Conservation (phyloP, 352 stramenopile species). For the Bremia lactucae region DNA sequence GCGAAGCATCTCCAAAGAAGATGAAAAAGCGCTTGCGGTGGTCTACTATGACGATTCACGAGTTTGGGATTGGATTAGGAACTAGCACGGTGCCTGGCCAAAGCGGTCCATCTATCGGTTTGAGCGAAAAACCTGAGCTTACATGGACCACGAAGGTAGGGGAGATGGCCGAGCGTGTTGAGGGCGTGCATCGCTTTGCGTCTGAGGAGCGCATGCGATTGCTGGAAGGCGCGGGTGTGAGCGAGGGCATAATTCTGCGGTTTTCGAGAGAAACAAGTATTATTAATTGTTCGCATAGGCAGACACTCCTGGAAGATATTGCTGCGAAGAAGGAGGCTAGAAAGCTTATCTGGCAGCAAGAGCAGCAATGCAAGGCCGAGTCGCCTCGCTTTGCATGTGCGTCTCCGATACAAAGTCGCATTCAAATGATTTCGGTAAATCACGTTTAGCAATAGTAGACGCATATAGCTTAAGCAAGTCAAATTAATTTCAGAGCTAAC, state of each 20-base stretch:
- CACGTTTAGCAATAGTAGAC: no score
- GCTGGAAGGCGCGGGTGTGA: conserved; percentile 36
- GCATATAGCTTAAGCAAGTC: no score
- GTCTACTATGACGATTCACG: conserved; percentile 46
- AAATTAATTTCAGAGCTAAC: no score
- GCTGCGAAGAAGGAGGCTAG: conserved; percentile 25
- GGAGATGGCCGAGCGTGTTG: no score
- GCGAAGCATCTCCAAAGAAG: conserved; percentile 6
- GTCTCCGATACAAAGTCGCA: conserved; percentile 21
- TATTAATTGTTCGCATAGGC: no score
- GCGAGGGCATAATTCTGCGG: conserved; percentile 56
- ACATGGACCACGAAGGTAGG: conserved; percentile 55
- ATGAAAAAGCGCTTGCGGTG: conserved; percentile 39
- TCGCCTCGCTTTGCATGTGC: conserved; percentile 14
- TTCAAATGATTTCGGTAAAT: conserved; percentile 38
- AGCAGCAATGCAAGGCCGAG: conserved; percentile 16
- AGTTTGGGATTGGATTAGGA: conserved; percentile 41
- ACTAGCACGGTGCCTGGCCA: conserved; percentile 37
- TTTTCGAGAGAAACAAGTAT: conserved; percentile 52
- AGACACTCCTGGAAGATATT: no score
- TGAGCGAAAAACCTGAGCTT: conserved; percentile 40
- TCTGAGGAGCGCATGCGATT: conserved; percentile 37
- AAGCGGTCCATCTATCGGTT: conserved; percentile 36
- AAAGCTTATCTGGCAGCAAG: conserved; percentile 5
- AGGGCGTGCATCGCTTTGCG: no score